Percentiles rank a stretch among this genome's conserved stretches.
phyloP scores from a whole-genome alignment of 805 yeast genomes.

The Lipomyces sp. region DNA sequence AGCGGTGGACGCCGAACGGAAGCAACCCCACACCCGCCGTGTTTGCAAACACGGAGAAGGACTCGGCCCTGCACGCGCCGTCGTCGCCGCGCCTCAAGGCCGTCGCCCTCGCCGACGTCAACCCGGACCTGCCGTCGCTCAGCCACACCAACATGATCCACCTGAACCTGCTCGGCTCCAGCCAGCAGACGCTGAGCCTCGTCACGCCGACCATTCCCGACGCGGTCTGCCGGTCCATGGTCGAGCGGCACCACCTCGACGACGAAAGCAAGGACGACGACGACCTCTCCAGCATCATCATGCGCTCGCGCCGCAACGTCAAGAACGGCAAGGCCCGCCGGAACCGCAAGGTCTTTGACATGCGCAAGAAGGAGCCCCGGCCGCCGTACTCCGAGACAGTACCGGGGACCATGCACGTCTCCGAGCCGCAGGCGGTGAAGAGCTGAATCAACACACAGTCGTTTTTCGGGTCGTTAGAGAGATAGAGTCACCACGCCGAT shows the following conservation, averaged over 20 bases:
- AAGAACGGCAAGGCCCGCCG: constrained; percentile 22
- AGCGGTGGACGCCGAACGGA: constrained; percentile 54
- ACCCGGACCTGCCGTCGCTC: constrained; percentile 58
- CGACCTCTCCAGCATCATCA: constrained; percentile 22
- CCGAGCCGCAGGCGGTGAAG: constrained; percentile 7
- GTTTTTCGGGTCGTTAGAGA: too few relatives aligned
- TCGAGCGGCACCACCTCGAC: constrained; percentile 16
- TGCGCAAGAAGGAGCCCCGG: constrained; percentile 9
- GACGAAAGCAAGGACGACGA: constrained; percentile 26
- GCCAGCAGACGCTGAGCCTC: constrained; percentile 78
- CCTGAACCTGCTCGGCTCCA: constrained; percentile 62
- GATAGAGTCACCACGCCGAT: too few relatives aligned
- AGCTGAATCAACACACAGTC: not conserved
- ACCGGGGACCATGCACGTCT: not conserved
- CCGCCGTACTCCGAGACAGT: not conserved
- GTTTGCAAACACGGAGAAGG: constrained; percentile 17
- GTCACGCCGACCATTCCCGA: constrained; percentile 57
- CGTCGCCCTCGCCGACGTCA: constrained; percentile 49
- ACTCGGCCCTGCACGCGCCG: constrained; percentile 11
- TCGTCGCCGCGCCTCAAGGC: constrained; percentile 38
- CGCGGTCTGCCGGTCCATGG: constrained; percentile 53
- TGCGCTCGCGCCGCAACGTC: constrained; percentile 24
- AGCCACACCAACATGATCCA: constrained; percentile 66
- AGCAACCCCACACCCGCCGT: constrained; percentile 15
- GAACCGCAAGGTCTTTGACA: constrained; percentile 19